Evolutionary conservation across 352 stramenopile genomes (phyloP).

Genomic region (Phytopythium aichiense): DNA sequence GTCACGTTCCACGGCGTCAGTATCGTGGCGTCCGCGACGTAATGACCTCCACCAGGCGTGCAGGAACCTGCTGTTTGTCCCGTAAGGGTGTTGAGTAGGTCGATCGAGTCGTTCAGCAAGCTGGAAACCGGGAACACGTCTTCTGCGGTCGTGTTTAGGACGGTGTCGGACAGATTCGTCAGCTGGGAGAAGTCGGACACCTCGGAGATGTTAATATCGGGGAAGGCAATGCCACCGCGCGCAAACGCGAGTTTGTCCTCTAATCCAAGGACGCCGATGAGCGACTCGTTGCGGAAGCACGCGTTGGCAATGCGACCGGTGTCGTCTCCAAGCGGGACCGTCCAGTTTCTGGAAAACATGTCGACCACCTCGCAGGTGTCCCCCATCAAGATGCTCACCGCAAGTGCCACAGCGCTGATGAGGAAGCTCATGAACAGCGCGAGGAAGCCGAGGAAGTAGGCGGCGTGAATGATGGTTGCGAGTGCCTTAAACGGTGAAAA

Average conservation of each 20-base stretch:
- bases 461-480: constrained; percentile 66
- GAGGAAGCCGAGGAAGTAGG: constrained; percentile 67
- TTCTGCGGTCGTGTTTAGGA: neutral
- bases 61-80: constrained; percentile 7
- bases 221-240: constrained; percentile 50
- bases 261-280: constrained; percentile 60
- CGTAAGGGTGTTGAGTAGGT: neutral
- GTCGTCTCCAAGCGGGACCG: constrained; percentile 35
- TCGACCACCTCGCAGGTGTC: constrained; percentile 54
- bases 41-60: constrained; percentile 10
- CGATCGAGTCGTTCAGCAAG: neutral
- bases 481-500: constrained; percentile 54
- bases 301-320: constrained; percentile 44
- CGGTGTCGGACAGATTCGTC: constrained; percentile 9
- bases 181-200: constrained; percentile 51
- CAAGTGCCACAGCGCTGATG: constrained; percentile 49
- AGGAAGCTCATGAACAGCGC: constrained; percentile 60
- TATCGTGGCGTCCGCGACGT: constrained; percentile 16
- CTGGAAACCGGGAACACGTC: neutral
- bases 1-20: constrained; percentile 20
- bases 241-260: constrained; percentile 50
- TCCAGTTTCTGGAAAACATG: constrained; percentile 54
- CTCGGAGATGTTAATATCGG: constrained; percentile 18
- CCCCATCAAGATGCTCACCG: constrained; percentile 47
- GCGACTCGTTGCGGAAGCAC: constrained; percentile 56